Conservation (phyloP, 805 yeast genomes). For the Metschnikowia amazonensis region DNA sequence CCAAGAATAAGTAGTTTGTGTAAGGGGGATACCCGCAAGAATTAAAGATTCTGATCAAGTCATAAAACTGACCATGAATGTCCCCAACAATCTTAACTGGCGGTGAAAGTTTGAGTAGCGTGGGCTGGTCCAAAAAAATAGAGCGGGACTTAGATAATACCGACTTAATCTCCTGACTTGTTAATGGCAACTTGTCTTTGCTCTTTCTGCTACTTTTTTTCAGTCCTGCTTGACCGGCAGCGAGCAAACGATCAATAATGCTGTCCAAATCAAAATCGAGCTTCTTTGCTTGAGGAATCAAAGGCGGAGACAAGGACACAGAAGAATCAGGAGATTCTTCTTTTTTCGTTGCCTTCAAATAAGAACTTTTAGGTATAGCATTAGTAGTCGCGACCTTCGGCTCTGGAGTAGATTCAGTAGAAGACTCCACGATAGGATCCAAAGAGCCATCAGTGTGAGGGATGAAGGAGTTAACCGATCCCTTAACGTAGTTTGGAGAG, state of each 20-base stretch:
- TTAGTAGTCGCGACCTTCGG: constrained; percentile 8
- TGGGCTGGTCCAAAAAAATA: constrained; percentile 61
- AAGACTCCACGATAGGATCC: constrained; percentile 23
- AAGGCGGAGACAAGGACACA: constrained; percentile 24
- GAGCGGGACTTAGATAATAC: constrained; percentile 58
- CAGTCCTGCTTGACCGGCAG: constrained; percentile 37
- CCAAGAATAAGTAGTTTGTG: constrained; percentile 52
- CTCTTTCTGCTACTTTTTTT: constrained; percentile 20
- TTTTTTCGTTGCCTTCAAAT: neutral
- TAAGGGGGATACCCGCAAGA: constrained; percentile 59
- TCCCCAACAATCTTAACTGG: constrained; percentile 85
- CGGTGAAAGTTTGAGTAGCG: constrained; percentile 60
- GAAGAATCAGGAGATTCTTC: constrained; percentile 10
- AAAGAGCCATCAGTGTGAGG: constrained; percentile 14
- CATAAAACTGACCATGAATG: constrained; percentile 66
- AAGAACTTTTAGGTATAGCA: constrained; percentile 9
- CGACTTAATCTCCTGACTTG: constrained; percentile 51
- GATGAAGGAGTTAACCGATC: constrained; percentile 3
- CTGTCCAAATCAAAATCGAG: constrained; percentile 54
- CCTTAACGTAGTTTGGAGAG: constrained; percentile 13
- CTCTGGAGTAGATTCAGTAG: constrained; percentile 18
- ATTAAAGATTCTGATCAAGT: constrained; percentile 51
- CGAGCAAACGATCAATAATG: constrained; percentile 57
- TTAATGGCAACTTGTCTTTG: constrained; percentile 48
- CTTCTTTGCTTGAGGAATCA: constrained; percentile 17